Conservation (phyloP, 768 basidiomycete genomes). For the Daedaleopsis nitida region DNA sequence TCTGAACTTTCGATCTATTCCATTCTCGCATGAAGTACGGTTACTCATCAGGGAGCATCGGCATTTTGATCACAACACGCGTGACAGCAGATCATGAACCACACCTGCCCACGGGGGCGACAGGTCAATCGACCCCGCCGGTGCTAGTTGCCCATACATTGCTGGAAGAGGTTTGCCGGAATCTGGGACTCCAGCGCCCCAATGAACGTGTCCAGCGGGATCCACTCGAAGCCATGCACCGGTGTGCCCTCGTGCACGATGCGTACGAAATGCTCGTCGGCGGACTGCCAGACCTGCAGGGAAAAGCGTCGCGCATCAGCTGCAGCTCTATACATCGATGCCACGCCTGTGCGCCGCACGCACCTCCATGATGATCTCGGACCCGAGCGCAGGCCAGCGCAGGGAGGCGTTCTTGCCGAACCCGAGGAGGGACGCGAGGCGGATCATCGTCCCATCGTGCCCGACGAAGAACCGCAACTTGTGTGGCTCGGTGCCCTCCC, state of each 20-base stretch:
- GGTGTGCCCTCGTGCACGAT: slow-evolving; percentile 47
- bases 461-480: slow-evolving; percentile 47
- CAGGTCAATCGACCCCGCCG: background rate
- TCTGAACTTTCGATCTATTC: too few relatives aligned
- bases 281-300: slow-evolving; percentile 42
- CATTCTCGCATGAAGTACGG: too few relatives aligned
- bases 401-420: slow-evolving; percentile 35
- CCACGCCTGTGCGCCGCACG: slow-evolving; percentile 1
- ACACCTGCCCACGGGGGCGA: too few relatives aligned
- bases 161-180: slow-evolving; percentile 35
- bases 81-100: too few relatives aligned
- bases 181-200: slow-evolving; percentile 35
- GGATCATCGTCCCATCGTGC: slow-evolving; percentile 50
- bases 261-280: slow-evolving; percentile 37
- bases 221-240: slow-evolving; percentile 40
- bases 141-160: slow-evolving; percentile 18
- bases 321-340: too few relatives aligned
- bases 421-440: slow-evolving; percentile 41
- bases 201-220: slow-evolving; percentile 38
- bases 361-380: slow-evolving; percentile 50
- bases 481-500: slow-evolving; percentile 33
- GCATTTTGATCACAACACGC: too few relatives aligned
- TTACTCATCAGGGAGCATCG: too few relatives aligned
- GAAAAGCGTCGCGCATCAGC: too few relatives aligned
- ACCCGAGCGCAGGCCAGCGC: slow-evolving; percentile 51